These are phyloP conservation scores for Globisporangium megalacanthum DNA, from an alignment of 352 stramenopile species.

Conservation along the genomic window DNA sequence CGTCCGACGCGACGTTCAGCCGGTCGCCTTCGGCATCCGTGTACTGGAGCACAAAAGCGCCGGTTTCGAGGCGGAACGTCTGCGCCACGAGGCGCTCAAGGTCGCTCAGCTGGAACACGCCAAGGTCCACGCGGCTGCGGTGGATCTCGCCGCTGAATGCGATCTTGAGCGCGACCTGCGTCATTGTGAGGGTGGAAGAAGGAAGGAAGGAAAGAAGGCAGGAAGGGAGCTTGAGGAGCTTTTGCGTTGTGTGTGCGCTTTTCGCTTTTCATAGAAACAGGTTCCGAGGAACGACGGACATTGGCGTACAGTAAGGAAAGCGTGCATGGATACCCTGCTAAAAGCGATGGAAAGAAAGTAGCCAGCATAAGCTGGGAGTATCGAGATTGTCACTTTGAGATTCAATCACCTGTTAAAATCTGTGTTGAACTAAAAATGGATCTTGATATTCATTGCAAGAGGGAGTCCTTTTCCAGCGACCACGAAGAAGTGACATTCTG, in stretches of 20 bases:
- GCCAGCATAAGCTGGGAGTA: too few relatives aligned
- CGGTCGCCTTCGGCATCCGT: constrained; percentile 54
- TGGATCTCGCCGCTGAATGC: constrained; percentile 74
- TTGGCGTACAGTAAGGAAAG: too few relatives aligned
- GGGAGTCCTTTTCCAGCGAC: too few relatives aligned
- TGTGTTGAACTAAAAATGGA: too few relatives aligned
- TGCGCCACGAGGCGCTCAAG: constrained; percentile 47
- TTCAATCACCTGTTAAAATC: too few relatives aligned
- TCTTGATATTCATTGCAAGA: too few relatives aligned
- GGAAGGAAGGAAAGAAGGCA: not conserved
- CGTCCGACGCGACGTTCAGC: constrained; percentile 60
- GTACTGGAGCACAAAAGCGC: constrained; percentile 68
- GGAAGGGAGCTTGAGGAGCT: not conserved
- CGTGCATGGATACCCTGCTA: too few relatives aligned
- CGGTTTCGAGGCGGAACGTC: constrained; percentile 46
- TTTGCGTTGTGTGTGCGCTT: not conserved
- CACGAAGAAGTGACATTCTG: too few relatives aligned
- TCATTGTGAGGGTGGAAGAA: constrained; percentile 8
- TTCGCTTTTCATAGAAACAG: too few relatives aligned
- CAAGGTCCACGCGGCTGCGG: constrained; percentile 61
- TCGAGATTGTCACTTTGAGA: too few relatives aligned
- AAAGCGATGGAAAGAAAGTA: too few relatives aligned
- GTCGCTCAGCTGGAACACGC: constrained; percentile 36
- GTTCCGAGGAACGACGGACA: too few relatives aligned
- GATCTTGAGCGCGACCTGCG: constrained; percentile 63